These are phyloP conservation scores for Ophiostoma pallidulum DNA, from an alignment of 2,329 filamentous ascomycete species.

Conservation along the genomic window DNA sequence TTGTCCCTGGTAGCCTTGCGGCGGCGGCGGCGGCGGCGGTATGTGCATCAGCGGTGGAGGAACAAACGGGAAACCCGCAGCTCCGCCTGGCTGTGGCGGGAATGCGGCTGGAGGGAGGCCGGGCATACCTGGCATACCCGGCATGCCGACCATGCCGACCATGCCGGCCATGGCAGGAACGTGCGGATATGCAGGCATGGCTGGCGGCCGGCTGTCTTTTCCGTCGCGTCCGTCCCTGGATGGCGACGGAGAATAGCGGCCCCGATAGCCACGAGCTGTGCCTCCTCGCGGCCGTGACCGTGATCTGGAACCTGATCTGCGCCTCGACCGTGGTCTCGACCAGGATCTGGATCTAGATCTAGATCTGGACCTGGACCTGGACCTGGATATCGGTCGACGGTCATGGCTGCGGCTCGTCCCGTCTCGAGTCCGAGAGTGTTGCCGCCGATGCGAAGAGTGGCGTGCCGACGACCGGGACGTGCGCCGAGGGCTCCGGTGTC, in stretches of 20 bases:
- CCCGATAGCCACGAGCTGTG: not conserved
- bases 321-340: too few relatives aligned
- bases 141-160: too few relatives aligned
- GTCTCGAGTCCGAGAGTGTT: not conserved
- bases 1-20: slow-evolving; percentile 12
- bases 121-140: not conserved
- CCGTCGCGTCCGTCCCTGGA: not conserved
- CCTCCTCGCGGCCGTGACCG: not conserved
- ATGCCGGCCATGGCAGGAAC: not conserved
- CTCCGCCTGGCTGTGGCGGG: not conserved
- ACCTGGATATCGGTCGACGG: too few relatives aligned
- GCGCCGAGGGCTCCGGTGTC: not conserved
- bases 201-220: not conserved
- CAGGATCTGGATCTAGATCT: not conserved
- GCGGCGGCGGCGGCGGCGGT: slow-evolving; percentile 4
- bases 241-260: not conserved
- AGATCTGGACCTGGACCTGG: not conserved
- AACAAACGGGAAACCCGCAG: not conserved
- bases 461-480: not conserved
- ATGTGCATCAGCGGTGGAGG: not conserved
- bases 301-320: not conserved
- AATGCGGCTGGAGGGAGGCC: not conserved
- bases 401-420: too few relatives aligned
- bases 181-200: too few relatives aligned
- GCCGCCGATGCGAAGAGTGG: not conserved